Conservation (phyloP, 164 flowering plant species). For the Cinnamomum micranthum region DNA sequence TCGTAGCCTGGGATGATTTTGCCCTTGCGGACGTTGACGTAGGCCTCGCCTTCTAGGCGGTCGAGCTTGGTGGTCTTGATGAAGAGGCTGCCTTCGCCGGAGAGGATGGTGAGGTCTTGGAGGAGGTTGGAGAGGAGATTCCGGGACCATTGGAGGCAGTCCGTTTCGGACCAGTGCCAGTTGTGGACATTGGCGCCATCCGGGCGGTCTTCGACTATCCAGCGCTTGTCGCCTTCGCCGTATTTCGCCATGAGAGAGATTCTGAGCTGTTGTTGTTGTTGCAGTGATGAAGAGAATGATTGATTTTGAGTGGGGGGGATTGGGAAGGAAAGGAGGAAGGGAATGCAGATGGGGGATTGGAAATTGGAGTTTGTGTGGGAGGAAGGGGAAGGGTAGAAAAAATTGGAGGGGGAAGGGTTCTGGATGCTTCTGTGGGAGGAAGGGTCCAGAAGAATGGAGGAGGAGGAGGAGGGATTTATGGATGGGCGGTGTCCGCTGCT, state of each 20-base stretch:
- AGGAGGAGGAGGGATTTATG: no score
- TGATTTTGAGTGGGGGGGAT: background rate
- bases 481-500: no score
- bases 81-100: slow-evolving; percentile 65
- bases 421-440: background rate
- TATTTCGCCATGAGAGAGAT: slow-evolving; percentile 61
- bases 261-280: background rate
- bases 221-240: slow-evolving; percentile 97
- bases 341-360: background rate
- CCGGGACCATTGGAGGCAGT: slow-evolving; percentile 86
- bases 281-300: background rate
- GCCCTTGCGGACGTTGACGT: slow-evolving; percentile 90
- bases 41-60: slow-evolving; percentile 84
- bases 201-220: slow-evolving; percentile 95
- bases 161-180: slow-evolving; percentile 99
- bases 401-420: background rate
- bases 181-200: slow-evolving; percentile 99
- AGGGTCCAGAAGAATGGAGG: background rate
- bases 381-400: background rate
- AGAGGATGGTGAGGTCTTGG: slow-evolving; percentile 43
- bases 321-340: background rate
- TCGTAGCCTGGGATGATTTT: slow-evolving; percentile 98
- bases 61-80: slow-evolving; percentile 50
- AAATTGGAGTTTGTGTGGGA: no score
- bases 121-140: slow-evolving; percentile 52